Evolutionary conservation across 495 filamentous ascomycete species (phyloP), one percentile per base, ranked within the genome.

Genomic region (Glutinoglossum americanum): DNA sequence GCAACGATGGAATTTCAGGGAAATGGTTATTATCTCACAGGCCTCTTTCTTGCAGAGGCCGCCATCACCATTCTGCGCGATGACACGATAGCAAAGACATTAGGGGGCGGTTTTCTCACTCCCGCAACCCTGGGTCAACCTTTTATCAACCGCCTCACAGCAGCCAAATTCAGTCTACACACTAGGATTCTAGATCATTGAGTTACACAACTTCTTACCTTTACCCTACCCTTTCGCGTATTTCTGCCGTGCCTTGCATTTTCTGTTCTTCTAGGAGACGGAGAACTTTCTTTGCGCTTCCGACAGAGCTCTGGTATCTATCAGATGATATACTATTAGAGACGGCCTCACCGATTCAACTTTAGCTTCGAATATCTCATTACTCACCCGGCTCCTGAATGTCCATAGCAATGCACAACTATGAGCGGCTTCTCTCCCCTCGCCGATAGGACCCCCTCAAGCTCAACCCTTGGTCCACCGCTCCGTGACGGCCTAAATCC

Each of bases 101-200:
- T 85, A 0, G 71, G 75, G 0, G 82, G 85, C 26, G 86, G 86
- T 10, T 71, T 93, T 26, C 79, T 88, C 21, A 95, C 88, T 0
- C 76, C 88, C n/a, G 84, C 86, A n/a, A 84, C 78, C 41, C 68
- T 95, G 39, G 88, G 88, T 0, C 82, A 89, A 66, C 72, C 73
- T 30, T 89, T 78, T 63, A 74, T 92, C 58, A 81, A 92, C 63
- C 76, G 84, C 45, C 65, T 90, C 59, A 72, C 77, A 15, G 72
- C 74, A 53, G 76, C 71, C 15, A 84, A 84, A 0, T 78, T 86
- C 59, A 76, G 70, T 53, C 70, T 86, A 56, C 79, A 86, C 66
- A 72, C 69, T 17, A 4, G 17, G 13, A 19, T 53, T 53, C 25
- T 53, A 5, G 23, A 53, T 53, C 19, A 53, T 53, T 53, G 23